Evolutionary conservation across 305 asterid species (phyloP), one percentile per base, ranked within the genome.

Genomic region (Galium porrigens): DNA sequence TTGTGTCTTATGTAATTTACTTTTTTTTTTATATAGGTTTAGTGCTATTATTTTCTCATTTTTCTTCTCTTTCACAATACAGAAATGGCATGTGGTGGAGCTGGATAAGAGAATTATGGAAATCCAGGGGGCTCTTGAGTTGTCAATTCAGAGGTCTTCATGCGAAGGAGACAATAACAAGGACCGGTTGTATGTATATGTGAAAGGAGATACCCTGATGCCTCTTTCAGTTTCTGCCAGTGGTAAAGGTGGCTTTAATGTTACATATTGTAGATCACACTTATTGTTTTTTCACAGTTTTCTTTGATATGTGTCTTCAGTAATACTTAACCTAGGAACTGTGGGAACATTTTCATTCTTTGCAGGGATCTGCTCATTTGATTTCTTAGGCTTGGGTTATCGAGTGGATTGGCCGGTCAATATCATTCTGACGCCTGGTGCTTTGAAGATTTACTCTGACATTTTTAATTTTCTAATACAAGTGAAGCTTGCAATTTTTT

Each of bases 391-490:
- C 66, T 80, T 92, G 85, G 99, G 99, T 61, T 92, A 92, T 72
- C 86, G 84, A 68, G 82, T 92, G 46, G 95, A 89, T 74, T 92
- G 99, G 99, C 99, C 99, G 42, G 79, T 89, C 79, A 92, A 77
- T 65, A 81, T 89, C 72, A 78, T 92, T 77, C 78, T 92, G 81
- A 85, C 96, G 46, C 87, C 95, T 48, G 79, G 74, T 58, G 87
- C 99, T 68, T 58, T 92, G 82, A 79, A 76, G 63, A 82, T 83
- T 70, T 92, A 92, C 70, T 90, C 96, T 4, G 81, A 92, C 65
- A 83, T 92, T 72, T 92, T 89, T 72, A 86, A 71, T 78, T 92
- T 92, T 82, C 84, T 89, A 80, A 81, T 92, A 72, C 95, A 86
- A 86, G 83, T 92, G 74, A 92, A 92, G 94, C 97, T 89, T 74